phyloP scores from a whole-genome alignment of 352 stramenopile genomes.

The Phytopythium vexans region DNA sequence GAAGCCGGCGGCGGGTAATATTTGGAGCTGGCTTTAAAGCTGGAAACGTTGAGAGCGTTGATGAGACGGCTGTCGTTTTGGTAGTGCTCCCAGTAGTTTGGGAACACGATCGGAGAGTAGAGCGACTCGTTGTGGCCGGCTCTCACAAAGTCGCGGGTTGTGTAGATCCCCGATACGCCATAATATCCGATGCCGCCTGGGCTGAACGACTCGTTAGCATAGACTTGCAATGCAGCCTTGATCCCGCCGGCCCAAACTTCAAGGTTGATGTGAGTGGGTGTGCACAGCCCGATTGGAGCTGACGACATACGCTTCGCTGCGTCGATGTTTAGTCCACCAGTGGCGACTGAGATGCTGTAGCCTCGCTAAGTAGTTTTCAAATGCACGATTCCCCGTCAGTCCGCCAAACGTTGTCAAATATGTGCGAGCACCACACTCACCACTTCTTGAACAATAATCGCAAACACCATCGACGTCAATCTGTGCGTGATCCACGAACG shows the following conservation, averaged over 20 bases:
- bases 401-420: background rate
- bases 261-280: slow-evolving; percentile 55
- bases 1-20: slow-evolving; percentile 24
- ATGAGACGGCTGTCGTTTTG: slow-evolving; percentile 32
- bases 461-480: slow-evolving; percentile 29
- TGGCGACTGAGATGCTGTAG: slow-evolving; percentile 28
- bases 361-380: slow-evolving; percentile 10
- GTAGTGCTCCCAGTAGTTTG: slow-evolving; percentile 59
- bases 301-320: slow-evolving; percentile 35
- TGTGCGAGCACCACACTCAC: slow-evolving; percentile 5
- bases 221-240: slow-evolving; percentile 26
- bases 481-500: slow-evolving; percentile 40
- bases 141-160: slow-evolving; percentile 29
- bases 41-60: slow-evolving; percentile 12
- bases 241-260: slow-evolving; percentile 48
- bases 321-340: slow-evolving; percentile 1
- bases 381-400: background rate
- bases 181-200: slow-evolving; percentile 37
- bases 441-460: slow-evolving; percentile 49
- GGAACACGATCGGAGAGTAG: slow-evolving; percentile 17
- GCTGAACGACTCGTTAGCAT: slow-evolving; percentile 46
- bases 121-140: slow-evolving; percentile 7
- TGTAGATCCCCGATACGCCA: slow-evolving; percentile 45
- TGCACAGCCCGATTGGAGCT: slow-evolving; percentile 27
- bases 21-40: slow-evolving; percentile 20